Conservation (phyloP, 306 rosid species). For the Ceratonia siliqua region DNA sequence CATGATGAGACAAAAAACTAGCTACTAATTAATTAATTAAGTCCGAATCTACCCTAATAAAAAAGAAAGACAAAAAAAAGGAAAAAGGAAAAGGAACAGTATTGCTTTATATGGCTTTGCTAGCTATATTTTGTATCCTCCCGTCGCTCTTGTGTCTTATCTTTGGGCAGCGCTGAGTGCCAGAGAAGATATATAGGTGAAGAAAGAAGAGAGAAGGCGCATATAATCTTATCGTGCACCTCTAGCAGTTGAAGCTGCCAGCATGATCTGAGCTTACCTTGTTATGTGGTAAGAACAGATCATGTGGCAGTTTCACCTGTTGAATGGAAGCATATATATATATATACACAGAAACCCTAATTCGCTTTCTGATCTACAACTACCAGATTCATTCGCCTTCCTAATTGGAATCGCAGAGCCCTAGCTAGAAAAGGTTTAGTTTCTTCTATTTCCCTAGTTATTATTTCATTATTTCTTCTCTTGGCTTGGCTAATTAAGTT, state of each 20-base stretch:
- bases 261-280: constrained; percentile 78
- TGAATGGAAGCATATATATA: constrained; percentile 54
- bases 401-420: not conserved
- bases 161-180: constrained; percentile 14
- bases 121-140: constrained; percentile 9
- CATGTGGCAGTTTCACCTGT: constrained; percentile 81
- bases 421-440: not conserved
- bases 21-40: too few relatives aligned
- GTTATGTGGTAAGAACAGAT: constrained; percentile 49
- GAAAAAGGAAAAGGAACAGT: constrained; percentile 1
- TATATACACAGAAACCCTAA: constrained; percentile 29
- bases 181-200: not conserved
- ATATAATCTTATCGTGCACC: constrained; percentile 47
- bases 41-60: constrained; percentile 40
- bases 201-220: not conserved
- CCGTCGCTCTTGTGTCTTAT: constrained; percentile 25
- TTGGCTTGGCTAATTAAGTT: too few relatives aligned
- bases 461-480: not conserved
- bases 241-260: constrained; percentile 88
- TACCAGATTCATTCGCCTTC: not conserved
- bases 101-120: constrained; percentile 20
- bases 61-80: constrained; percentile 12
- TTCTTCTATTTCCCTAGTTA: not conserved
- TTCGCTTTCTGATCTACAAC: not conserved
- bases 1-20: constrained; percentile 39